Conservation (phyloP, 352 stramenopile genomes). For the Elongisporangium senticosum region DNA sequence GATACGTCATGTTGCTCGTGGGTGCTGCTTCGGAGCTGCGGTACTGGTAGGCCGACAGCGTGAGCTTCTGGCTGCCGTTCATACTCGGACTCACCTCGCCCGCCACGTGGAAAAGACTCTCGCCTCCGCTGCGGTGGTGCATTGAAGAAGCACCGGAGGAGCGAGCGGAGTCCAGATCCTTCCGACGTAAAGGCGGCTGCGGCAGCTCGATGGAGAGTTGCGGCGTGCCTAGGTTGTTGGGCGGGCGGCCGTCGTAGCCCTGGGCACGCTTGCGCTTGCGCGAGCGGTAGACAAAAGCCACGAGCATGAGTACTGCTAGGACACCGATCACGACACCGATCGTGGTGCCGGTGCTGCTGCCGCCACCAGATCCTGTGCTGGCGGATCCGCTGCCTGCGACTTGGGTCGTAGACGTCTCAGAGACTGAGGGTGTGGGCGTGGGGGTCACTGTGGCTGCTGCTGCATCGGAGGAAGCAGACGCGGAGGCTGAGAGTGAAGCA, state of each 20-base stretch:
- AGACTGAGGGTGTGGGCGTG: not conserved
- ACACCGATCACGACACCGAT: conserved; percentile 24
- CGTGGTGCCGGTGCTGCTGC: conserved; percentile 8
- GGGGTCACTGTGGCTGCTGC: not conserved
- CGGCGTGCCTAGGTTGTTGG: conserved; percentile 20
- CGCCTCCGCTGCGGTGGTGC: conserved; percentile 15
- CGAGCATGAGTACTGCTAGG: conserved; percentile 18
- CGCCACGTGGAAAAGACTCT: conserved; percentile 34
- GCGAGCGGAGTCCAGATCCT: conserved; percentile 15
- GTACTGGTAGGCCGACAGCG: conserved; percentile 30
- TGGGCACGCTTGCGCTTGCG: conserved; percentile 12
- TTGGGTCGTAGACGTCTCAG: conserved; percentile 7
- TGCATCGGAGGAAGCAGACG: conserved; percentile 3
- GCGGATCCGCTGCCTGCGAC: not conserved
- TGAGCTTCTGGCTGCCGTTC: conserved; percentile 20
- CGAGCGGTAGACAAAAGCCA: conserved; percentile 17
- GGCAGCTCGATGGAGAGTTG: conserved; percentile 42
- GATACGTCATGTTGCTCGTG: too few species aligned
- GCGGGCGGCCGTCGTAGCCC: conserved; percentile 4
- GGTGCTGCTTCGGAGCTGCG: conserved; percentile 8
- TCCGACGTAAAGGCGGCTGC: conserved; percentile 6
- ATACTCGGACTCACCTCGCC: conserved; percentile 28
- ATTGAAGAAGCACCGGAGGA: conserved; percentile 13
- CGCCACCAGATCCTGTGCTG: not conserved
- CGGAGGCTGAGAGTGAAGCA: conserved; percentile 4